Evolutionary conservation across 768 basidiomycete species (phyloP), one percentile per base, ranked within the genome.

Genomic region (Hypholoma sublateritium): DNA sequence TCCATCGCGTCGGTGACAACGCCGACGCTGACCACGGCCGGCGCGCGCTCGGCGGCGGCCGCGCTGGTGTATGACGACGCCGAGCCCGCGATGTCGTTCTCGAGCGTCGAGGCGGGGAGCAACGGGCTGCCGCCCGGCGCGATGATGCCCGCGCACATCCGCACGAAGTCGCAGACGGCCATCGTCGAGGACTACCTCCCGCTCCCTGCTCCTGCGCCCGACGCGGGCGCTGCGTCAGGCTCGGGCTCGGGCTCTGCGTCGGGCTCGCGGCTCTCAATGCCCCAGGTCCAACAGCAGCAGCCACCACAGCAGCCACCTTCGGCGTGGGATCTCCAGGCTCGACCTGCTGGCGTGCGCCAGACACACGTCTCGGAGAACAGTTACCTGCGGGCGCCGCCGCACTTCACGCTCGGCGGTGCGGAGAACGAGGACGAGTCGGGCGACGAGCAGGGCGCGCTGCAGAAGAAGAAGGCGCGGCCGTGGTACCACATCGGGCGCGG

Each of bases 91-190:
- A 37, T 67, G 19, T 62, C 66, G 16, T 52, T 67, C 24, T 64
- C 66, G 7, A 63, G 59, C 43, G 57, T 63, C 12, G 58, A 54
- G n/a, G 49, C 46, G 22, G 65, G 62, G 21, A 35, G 39, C 21
- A 64, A 67, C 49, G 66, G 56, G 2, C 65, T 80, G 25, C 86
- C 88, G 0, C 77, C 81, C 4, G 88, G 89, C 12, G 87, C 87
- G 4, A 83, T 85, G 80, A 76, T 81, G 41, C 85, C 88, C 11
- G 72, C 77, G 16, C 89, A 89, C 67, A 74, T 81, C 34, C 84
- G 92, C 45, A 91, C 86, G 17, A 85, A 86, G 73, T 93, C 91
- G 32, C 92, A 94, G 68, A 88, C 87, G 2, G 92, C 92, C 2
- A 83, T 94, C 57, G 84, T 94, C n/a, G 90, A 93, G 56, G 78